These are phyloP conservation scores for Botrytis aclada DNA, from an alignment of 2,329 filamentous ascomycete species.

Conservation along the genomic window DNA sequence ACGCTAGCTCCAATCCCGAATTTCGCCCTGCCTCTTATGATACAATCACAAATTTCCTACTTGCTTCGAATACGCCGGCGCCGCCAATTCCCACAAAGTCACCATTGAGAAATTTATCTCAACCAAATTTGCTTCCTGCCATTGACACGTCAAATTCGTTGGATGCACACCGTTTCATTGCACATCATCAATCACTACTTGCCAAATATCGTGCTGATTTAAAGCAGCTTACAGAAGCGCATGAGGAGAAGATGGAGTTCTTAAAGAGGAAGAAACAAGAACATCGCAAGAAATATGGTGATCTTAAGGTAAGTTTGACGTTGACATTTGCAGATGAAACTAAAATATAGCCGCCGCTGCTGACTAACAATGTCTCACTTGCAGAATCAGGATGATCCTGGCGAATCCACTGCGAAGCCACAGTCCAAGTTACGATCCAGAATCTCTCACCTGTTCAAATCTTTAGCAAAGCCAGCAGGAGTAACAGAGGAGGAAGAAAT, in stretches of 20 bases:
- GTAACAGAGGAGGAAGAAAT: neutral
- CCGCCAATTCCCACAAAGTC: neutral
- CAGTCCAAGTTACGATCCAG: neutral
- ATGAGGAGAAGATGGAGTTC: neutral
- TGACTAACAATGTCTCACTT: constrained; percentile 13
- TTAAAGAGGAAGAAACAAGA: neutral
- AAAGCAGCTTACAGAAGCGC: neutral
- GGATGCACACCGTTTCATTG: neutral
- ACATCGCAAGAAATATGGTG: neutral
- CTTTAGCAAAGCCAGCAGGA: neutral
- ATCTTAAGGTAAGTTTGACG: constrained; percentile 6
- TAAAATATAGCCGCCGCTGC: neutral
- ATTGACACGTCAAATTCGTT: neutral
- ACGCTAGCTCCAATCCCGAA: neutral
- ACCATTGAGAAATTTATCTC: neutral
- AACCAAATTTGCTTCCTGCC: neutral
- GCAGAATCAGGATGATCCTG: neutral
- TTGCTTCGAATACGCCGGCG: neutral
- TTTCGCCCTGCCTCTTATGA: neutral
- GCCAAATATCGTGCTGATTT: neutral
- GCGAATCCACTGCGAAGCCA: neutral
- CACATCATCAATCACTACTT: neutral
- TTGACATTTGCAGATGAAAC: neutral
- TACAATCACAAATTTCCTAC: neutral
- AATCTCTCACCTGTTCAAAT: neutral